These are phyloP conservation scores for Scutellaria minor DNA, from an alignment of 257 asterid species.

Conservation along the genomic window DNA sequence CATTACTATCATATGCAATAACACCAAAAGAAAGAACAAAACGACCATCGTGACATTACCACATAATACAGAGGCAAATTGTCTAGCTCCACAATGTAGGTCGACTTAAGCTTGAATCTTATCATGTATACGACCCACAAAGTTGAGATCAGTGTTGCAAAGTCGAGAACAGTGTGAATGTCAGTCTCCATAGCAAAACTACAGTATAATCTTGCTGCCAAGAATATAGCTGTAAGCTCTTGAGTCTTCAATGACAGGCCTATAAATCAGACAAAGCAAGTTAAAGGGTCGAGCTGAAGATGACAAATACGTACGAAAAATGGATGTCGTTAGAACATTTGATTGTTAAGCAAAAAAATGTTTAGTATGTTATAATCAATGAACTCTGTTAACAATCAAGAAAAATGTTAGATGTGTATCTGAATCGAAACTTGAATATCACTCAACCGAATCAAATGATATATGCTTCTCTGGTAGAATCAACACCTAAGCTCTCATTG, in stretches of 20 bases:
- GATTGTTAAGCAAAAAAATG: too few species aligned
- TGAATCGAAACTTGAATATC: too few species aligned
- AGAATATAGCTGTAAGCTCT: conserved; percentile 83
- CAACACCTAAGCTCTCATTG: too few species aligned
- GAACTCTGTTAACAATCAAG: too few species aligned
- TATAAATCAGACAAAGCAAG: conserved; percentile 32
- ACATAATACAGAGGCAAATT: conserved; percentile 65
- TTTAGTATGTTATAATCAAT: too few species aligned
- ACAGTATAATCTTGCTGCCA: conserved; percentile 70
- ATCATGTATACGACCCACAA: conserved; percentile 92
- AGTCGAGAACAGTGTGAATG: conserved; percentile 86
- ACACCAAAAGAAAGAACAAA: too few species aligned
- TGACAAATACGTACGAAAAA: background rate
- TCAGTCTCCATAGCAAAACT: conserved; percentile 77
- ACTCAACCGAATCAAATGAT: too few species aligned
- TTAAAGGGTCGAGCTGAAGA: background rate
- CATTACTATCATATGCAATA: too few species aligned
- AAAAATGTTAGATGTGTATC: too few species aligned
- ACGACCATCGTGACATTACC: conserved; percentile 41
- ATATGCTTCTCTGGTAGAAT: too few species aligned
- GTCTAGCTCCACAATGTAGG: conserved; percentile 73
- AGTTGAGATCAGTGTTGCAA: conserved; percentile 76
- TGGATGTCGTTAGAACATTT: too few species aligned
- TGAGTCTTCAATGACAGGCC: conserved; percentile 93
- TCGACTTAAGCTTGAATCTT: conserved; percentile 66